Evolutionary conservation across 371 early-diverging fungal species (phyloP).

Genomic region (Vairimorpha ceranae): DNA sequence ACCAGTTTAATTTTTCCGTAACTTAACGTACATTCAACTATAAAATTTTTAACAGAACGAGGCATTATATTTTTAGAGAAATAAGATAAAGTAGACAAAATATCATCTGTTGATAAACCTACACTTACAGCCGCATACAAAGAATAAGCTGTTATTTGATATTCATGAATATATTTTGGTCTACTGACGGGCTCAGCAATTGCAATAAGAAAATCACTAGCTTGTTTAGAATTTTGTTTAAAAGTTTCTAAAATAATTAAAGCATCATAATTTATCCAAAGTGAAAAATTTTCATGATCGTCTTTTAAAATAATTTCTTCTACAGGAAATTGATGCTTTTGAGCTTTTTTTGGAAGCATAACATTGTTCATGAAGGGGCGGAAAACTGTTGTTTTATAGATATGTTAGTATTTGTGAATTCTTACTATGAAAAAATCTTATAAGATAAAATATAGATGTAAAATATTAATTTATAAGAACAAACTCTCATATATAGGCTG

Average conservation of each 20-base stretch:
- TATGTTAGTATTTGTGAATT: too few species aligned
- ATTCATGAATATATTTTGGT: slow-evolving; percentile 90
- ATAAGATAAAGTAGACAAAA: slow-evolving; percentile 79
- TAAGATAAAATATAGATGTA: too few species aligned
- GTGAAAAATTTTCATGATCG: slow-evolving; percentile 75
- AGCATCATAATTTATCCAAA: slow-evolving; percentile 87
- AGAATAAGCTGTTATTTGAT: slow-evolving; percentile 87
- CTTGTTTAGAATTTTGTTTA: slow-evolving; percentile 80
- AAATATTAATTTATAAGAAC: too few species aligned
- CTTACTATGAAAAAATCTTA: too few species aligned
- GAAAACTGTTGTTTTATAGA: too few species aligned
- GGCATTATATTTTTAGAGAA: slow-evolving; percentile 79
- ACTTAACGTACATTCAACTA: slow-evolving; percentile 76
- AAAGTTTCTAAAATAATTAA: slow-evolving; percentile 90
- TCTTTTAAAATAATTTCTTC: slow-evolving; percentile 68
- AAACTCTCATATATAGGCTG: too few species aligned
- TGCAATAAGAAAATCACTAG: slow-evolving; percentile 91
- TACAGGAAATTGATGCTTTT: slow-evolving; percentile 51
- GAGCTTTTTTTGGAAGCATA: slow-evolving; percentile 63
- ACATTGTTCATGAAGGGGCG: slow-evolving; percentile 37
- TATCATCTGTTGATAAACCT: slow-evolving; percentile 85
- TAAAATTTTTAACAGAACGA: slow-evolving; percentile 73
- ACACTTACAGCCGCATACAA: slow-evolving; percentile 97
- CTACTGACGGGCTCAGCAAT: slow-evolving; percentile 94
- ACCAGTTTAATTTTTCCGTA: slow-evolving; percentile 95